phyloP scores from a whole-genome alignment of 106 monocot species.

The Dendrobium catenatum region DNA sequence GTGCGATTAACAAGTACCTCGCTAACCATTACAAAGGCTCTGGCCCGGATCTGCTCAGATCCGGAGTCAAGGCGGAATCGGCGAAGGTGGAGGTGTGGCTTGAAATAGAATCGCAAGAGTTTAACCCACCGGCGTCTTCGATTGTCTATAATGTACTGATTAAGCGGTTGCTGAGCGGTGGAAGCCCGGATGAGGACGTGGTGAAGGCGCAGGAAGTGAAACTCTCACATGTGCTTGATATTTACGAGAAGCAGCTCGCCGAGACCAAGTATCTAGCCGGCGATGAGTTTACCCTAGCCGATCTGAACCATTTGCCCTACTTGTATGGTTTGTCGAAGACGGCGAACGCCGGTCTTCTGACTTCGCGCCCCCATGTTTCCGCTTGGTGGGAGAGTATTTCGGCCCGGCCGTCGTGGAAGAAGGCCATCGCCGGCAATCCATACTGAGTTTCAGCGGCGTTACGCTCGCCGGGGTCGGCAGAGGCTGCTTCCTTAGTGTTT shows the following conservation, averaged over 20 bases:
- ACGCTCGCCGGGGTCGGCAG: background rate
- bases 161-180: constrained; percentile 18
- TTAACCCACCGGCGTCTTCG: constrained; percentile 14
- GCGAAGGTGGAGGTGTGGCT: constrained; percentile 39
- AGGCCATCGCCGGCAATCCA: constrained; percentile 4
- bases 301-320: constrained; percentile 14
- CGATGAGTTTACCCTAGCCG: constrained; percentile 20
- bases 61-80: constrained; percentile 11
- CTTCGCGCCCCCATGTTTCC: constrained; percentile 17
- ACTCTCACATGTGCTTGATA: constrained; percentile 16
- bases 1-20: constrained; percentile 41
- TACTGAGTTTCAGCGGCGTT: background rate
- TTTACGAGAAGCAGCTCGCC: constrained; percentile 23
- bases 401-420: constrained; percentile 20
- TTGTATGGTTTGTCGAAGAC: constrained; percentile 1
- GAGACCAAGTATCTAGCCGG: constrained; percentile 24
- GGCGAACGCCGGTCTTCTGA: background rate
- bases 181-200: constrained; percentile 11
- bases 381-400: constrained; percentile 28
- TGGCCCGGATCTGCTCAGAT: constrained; percentile 24
- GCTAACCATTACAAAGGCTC: constrained; percentile 18
- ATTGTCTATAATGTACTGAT: constrained; percentile 17
- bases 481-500: background rate
- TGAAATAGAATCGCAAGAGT: constrained; percentile 39
- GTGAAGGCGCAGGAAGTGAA: constrained; percentile 14